phyloP scores from a whole-genome alignment of 495 filamentous ascomycete species.

The Lophium mytilinum region DNA sequence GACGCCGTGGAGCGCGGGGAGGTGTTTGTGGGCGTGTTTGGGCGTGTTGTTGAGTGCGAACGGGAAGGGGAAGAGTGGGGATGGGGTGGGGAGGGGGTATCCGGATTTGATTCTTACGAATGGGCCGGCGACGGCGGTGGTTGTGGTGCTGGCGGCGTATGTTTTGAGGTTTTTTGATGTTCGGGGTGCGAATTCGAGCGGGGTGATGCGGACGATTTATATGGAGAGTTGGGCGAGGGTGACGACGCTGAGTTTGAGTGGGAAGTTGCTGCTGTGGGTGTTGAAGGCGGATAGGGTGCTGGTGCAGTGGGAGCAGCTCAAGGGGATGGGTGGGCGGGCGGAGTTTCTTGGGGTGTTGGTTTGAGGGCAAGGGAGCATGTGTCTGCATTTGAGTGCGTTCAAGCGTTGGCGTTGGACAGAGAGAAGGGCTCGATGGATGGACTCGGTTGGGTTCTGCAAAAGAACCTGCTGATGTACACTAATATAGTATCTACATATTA shows the following conservation, averaged over 20 bases:
- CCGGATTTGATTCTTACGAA: conserved; percentile 79
- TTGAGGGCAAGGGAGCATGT: conserved; percentile 2
- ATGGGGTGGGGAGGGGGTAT: conserved; percentile 3
- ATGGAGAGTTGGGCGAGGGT: conserved; percentile 89
- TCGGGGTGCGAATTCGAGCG: conserved; percentile 30
- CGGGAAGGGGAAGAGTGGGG: conserved; percentile 7
- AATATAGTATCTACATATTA: conserved; percentile 1
- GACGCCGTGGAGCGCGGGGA: conserved; percentile 29
- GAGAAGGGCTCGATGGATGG: neutral
- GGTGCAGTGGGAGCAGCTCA: conserved; percentile 64
- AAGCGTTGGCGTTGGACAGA: neutral
- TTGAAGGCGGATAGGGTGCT: conserved; percentile 59
- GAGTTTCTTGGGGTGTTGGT: conserved; percentile 34
- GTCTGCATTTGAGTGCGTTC: neutral
- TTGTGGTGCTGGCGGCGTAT: conserved; percentile 62
- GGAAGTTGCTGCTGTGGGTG: conserved; percentile 51
- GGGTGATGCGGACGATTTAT: conserved; percentile 64
- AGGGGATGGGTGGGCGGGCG: conserved; percentile 29
- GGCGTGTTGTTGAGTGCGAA: neutral
- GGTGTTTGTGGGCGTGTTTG: neutral
- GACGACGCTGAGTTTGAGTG: conserved; percentile 68
- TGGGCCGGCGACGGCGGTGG: conserved; percentile 78
- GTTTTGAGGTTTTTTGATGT: conserved; percentile 55
- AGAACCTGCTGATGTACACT: neutral
- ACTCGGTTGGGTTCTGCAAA: neutral